A percentile compares a stretch with the other conserved stretches of the same genome.
phyloP scores from a whole-genome alignment of 1,139 yeast species.

The Citeromyces siamensis region DNA sequence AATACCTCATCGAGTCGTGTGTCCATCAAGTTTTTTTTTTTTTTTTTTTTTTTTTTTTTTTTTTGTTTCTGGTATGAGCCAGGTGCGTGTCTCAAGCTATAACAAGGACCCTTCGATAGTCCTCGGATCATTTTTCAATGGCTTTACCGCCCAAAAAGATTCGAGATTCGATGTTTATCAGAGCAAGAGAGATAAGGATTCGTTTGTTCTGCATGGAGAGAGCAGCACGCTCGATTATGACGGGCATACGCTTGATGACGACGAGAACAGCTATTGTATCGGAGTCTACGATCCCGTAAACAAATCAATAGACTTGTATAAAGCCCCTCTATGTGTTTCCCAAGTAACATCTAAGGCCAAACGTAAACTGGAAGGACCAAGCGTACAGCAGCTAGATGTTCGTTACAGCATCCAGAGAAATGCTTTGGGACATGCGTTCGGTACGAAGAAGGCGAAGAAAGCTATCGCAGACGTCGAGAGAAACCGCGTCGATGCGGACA shows the following conservation, averaged over 20 bases:
- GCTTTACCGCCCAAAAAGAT: conserved; percentile 46
- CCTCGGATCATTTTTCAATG: conserved; percentile 61
- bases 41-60: conserved; percentile 2
- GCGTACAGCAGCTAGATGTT: conserved; percentile 41
- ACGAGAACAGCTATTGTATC: conserved; percentile 22
- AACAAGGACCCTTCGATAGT: conserved; percentile 25
- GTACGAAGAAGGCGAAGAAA: conserved; percentile 92
- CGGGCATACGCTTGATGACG: conserved; percentile 35
- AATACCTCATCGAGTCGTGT: conserved; percentile 18
- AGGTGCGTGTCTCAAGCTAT: conserved; percentile 12
- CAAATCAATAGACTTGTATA: conserved; percentile 47
- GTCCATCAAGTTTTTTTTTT: not conserved
- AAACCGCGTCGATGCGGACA: conserved; percentile 78
- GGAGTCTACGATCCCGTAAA: conserved; percentile 59
- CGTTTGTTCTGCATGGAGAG: conserved; percentile 64
- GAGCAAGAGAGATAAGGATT: conserved; percentile 29
- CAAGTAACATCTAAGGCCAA: conserved; percentile 42
- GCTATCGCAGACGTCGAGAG: conserved; percentile 74
- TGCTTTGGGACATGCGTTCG: conserved; percentile 89
- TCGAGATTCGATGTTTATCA: conserved; percentile 54
- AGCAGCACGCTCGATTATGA: conserved; percentile 59
- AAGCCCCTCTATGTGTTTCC: conserved; percentile 45
- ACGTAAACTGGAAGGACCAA: conserved; percentile 44
- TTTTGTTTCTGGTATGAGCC: not conserved
- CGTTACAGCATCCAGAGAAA: conserved; percentile 52